These are phyloP conservation scores for Thalassiosira exigua DNA, from an alignment of 352 stramenopile species.

Conservation along the genomic window DNA sequence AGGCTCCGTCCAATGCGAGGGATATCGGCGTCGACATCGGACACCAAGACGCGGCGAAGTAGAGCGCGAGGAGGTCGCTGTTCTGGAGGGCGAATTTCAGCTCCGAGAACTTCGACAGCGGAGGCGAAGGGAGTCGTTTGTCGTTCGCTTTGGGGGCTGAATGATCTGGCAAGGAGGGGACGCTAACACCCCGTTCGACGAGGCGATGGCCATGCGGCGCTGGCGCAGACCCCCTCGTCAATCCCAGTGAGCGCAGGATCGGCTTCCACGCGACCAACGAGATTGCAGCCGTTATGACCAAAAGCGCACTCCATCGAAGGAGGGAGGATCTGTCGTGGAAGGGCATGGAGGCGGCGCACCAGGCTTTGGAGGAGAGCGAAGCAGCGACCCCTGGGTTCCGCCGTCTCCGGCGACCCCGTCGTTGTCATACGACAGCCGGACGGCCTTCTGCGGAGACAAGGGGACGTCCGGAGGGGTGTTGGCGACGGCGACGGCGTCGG, in stretches of 20 bases:
- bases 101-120: conserved; percentile 48
- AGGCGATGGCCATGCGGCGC: too few species aligned
- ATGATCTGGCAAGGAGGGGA: too few species aligned
- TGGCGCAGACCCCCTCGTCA: background rate
- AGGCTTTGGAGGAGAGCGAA: too few species aligned
- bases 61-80: conserved; percentile 68
- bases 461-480: too few species aligned
- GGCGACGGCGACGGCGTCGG: too few species aligned
- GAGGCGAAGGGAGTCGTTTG: background rate
- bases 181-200: too few species aligned
- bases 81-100: conserved; percentile 67
- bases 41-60: conserved; percentile 78
- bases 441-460: too few species aligned
- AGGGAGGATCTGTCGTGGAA: conserved; percentile 4
- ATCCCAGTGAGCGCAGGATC: background rate
- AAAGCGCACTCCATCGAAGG: background rate
- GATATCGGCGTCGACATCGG: conserved; percentile 63
- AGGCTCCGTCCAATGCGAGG: conserved; percentile 52
- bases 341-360: too few species aligned
- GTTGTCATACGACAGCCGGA: too few species aligned
- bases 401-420: too few species aligned
- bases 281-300: background rate
- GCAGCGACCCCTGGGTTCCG: too few species aligned
- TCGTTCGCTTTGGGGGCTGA: background rate
- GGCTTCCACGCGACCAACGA: conserved; percentile 2